These are phyloP conservation scores for Apiospora koreana DNA, from an alignment of 2,329 filamentous ascomycete genomes.

Conservation along the genomic window DNA sequence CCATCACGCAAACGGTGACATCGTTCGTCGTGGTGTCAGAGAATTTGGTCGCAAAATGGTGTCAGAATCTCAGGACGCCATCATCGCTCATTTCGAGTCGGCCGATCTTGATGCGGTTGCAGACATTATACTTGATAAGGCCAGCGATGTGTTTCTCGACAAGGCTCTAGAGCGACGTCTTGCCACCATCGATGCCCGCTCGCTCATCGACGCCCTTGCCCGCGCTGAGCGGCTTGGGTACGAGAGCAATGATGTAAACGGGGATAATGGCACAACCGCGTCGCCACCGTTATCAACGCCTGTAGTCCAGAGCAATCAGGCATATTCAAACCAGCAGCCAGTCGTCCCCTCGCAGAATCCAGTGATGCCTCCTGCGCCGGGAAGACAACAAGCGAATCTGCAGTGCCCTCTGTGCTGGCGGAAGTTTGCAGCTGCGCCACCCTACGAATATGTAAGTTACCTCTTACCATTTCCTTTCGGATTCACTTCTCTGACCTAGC, in stretches of 20 bases:
- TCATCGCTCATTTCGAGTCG: conserved; percentile 41
- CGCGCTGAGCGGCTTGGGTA: conserved; percentile 60
- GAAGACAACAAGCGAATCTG: conserved; percentile 17
- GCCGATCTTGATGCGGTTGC: conserved; percentile 48
- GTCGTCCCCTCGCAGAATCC: background rate
- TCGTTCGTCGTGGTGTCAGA: conserved; percentile 40
- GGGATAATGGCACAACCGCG: background rate
- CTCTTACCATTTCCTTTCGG: background rate
- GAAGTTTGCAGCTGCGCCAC: conserved; percentile 23
- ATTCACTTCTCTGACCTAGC: conserved; percentile 12
- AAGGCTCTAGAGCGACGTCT: conserved; percentile 52
- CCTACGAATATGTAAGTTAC: conserved; percentile 33
- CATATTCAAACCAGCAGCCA: background rate
- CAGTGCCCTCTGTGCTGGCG: conserved; percentile 33
- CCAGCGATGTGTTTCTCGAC: conserved; percentile 53
- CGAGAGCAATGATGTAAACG: conserved; percentile 28
- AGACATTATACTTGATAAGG: conserved; percentile 45
- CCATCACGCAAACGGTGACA: conserved; percentile 41
- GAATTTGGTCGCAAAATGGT: conserved; percentile 50
- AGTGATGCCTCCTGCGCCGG: background rate
- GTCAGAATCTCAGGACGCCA: conserved; percentile 38
- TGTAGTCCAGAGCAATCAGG: background rate
- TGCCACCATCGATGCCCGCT: conserved; percentile 53
- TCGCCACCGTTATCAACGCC: conserved; percentile 14
- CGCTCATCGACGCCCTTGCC: conserved; percentile 58